phyloP scores from a whole-genome alignment of 2,329 filamentous ascomycete genomes.

The Cladosporium sp. region DNA sequence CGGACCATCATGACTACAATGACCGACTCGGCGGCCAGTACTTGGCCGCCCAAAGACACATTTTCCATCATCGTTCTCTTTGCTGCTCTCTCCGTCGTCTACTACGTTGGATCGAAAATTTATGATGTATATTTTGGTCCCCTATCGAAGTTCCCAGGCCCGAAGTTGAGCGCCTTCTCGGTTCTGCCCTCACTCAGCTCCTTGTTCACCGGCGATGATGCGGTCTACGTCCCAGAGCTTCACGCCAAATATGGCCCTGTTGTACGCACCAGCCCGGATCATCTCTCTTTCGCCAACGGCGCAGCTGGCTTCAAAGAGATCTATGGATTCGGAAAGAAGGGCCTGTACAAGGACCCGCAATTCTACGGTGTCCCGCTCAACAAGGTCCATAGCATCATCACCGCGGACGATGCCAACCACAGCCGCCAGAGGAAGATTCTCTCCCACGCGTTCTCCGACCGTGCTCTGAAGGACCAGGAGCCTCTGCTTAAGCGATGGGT shows the following conservation, averaged over 20 bases:
- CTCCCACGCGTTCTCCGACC: conserved; percentile 25
- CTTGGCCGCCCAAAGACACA: conserved; percentile 1
- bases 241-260: conserved; percentile 40
- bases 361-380: conserved; percentile 22
- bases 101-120: conserved; percentile 16
- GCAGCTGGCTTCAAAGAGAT: conserved; percentile 40
- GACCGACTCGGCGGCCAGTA: not conserved
- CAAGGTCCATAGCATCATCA: conserved; percentile 22
- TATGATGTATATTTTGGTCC: conserved; percentile 41
- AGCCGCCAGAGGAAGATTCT: conserved; percentile 31
- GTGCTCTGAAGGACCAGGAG: conserved; percentile 25
- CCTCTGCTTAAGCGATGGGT: conserved; percentile 26
- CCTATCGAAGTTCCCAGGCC: conserved; percentile 39
- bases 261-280: conserved; percentile 43
- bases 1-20: not conserved
- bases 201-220: conserved; percentile 17
- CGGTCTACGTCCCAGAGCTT: conserved; percentile 19
- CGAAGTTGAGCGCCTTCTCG: conserved; percentile 24
- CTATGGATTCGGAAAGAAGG: conserved; percentile 27
- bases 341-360: conserved; percentile 22
- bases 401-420: conserved; percentile 35
- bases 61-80: conserved; percentile 10
- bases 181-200: conserved; percentile 16
- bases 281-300: conserved; percentile 39
- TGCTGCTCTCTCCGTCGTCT: conserved; percentile 14